Percentiles rank a stretch among this genome's conserved stretches.
Conservation (phyloP, 371 early-diverging fungal genomes). For the Batkoa obscura region DNA sequence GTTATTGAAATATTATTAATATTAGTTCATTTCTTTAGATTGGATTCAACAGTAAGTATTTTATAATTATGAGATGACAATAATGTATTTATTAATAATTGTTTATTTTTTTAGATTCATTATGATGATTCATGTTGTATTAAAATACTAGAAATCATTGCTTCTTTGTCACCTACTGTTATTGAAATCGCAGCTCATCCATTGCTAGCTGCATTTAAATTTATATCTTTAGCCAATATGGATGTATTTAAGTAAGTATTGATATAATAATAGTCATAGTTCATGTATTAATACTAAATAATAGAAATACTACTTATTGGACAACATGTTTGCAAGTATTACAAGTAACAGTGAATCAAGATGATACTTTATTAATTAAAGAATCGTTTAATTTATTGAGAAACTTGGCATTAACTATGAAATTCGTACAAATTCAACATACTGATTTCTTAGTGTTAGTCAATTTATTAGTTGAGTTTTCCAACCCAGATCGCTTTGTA, state of each 20-base stretch:
- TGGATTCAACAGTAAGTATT: too few relatives aligned
- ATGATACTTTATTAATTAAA: neutral
- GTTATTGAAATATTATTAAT: neutral
- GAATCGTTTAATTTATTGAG: neutral
- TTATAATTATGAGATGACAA: too few relatives aligned
- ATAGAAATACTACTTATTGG: neutral
- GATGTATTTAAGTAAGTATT: too few relatives aligned
- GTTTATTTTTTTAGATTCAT: too few relatives aligned
- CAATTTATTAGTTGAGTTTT: neutral
- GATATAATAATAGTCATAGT: too few relatives aligned
- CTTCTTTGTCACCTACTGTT: slow-evolving; percentile 1
- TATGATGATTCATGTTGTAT: neutral
- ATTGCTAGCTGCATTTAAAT: slow-evolving; percentile 1
- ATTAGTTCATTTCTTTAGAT: neutral
- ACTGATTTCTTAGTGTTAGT: neutral
- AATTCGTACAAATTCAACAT: neutral
- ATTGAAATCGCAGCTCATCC: neutral
- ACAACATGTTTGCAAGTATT: neutral
- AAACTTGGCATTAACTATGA: neutral
- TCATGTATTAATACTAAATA: too few relatives aligned
- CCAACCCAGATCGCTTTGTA: slow-evolving; percentile 3
- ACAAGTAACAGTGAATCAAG: neutral
- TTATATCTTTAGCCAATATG: neutral
- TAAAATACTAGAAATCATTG: neutral
- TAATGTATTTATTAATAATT: too few relatives aligned